Percentiles rank a stretch among this genome's conserved stretches.
phyloP scores from a whole-genome alignment of 176 grass and related monocot genomes.

The Aegilops umbellulata region DNA sequence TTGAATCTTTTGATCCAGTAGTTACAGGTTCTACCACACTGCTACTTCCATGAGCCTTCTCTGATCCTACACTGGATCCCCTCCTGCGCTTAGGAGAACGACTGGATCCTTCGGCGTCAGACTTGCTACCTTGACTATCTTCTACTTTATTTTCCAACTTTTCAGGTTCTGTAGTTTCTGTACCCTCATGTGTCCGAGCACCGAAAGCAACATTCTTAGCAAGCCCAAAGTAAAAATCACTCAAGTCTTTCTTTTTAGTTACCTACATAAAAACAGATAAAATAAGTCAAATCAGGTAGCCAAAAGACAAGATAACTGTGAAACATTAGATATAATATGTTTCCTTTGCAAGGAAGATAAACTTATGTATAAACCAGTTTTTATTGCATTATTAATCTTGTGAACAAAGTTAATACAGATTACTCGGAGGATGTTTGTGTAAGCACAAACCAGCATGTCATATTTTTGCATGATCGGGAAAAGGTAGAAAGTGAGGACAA shows the following conservation, averaged over 20 bases:
- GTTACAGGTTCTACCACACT: slow-evolving; percentile 24
- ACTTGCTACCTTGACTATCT: slow-evolving; percentile 34
- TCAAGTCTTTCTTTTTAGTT: slow-evolving; percentile 95
- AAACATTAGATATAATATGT: slow-evolving; percentile 1
- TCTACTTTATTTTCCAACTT: slow-evolving; percentile 23
- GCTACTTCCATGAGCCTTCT: slow-evolving; percentile 16
- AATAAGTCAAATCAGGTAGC: slow-evolving; percentile 25
- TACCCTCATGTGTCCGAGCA: slow-evolving; percentile 24
- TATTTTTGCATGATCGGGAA: neutral
- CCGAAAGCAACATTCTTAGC: slow-evolving; percentile 88
- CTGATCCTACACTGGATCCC: slow-evolving; percentile 45
- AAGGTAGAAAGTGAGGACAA: neutral
- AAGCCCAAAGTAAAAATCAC: slow-evolving; percentile 94
- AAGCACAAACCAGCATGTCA: neutral
- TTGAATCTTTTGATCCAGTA: slow-evolving; percentile 15
- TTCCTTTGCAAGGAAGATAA: neutral
- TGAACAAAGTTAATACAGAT: neutral
- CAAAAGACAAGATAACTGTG: neutral
- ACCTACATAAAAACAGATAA: slow-evolving; percentile 46
- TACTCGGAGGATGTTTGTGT: neutral
- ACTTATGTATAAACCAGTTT: neutral
- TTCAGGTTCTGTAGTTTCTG: slow-evolving; percentile 36
- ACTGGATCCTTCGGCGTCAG: slow-evolving; percentile 27
- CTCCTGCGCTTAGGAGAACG: slow-evolving; percentile 33
- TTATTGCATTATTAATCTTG: neutral